Conservation (phyloP, 768 basidiomycete genomes). For the Botryobasidium botryosum region DNA sequence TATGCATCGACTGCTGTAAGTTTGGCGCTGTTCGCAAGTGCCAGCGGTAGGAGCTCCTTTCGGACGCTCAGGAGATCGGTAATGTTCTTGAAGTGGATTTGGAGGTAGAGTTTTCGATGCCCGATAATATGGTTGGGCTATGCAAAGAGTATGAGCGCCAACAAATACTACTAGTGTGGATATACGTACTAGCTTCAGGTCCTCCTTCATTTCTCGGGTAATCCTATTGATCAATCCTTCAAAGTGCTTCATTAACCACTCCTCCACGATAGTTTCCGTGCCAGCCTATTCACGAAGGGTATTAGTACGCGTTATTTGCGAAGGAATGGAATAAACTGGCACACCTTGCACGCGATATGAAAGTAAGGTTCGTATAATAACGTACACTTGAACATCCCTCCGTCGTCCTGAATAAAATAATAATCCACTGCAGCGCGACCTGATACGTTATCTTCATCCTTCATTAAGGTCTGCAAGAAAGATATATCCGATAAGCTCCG, state of each 20-base stretch:
- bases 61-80: constrained; percentile 76
- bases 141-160: neutral
- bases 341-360: constrained; percentile 76
- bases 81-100: constrained; percentile 84
- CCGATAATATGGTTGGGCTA: constrained; percentile 90
- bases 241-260: constrained; percentile 88
- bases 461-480: constrained; percentile 51
- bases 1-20: constrained; percentile 93
- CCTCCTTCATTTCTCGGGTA: constrained; percentile 73
- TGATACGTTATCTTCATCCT: constrained; percentile 67
- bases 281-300: constrained; percentile 36
- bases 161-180: neutral
- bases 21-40: constrained; percentile 78
- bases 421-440: constrained; percentile 88
- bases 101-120: constrained; percentile 76
- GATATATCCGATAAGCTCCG: neutral
- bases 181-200: constrained; percentile 48
- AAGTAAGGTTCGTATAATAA: constrained; percentile 92
- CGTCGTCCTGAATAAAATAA: constrained; percentile 96
- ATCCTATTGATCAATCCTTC: constrained; percentile 74
- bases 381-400: constrained; percentile 90
- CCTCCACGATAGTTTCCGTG: constrained; percentile 78
- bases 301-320: constrained; percentile 5
- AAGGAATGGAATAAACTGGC: constrained; percentile 13
- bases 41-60: constrained; percentile 78